Evolutionary conservation across 2,329 filamentous ascomycete species (phyloP), one percentile per base, ranked within the genome.

Genomic region (Venturia pyrina): DNA sequence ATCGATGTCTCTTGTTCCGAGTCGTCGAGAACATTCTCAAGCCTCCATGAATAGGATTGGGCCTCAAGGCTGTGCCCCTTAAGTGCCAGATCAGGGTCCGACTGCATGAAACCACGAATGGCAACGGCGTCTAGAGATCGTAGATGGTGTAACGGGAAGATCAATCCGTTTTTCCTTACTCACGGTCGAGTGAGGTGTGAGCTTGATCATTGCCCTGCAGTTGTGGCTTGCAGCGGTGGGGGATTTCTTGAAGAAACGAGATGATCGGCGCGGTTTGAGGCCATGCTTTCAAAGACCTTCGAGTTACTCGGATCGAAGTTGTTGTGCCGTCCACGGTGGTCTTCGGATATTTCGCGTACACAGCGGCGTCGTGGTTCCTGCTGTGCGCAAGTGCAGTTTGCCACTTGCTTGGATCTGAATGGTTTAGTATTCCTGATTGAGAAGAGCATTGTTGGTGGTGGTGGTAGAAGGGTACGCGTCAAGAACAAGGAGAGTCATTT

Each of bases 31-130:
- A 43, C 5, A 50, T 15, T 37, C 3, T n/a, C 53, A 59, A 37
- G 53, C n/a, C 15, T 21, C 53, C 28, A 19, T 59, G 53, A 59
- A 21, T 40, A 40, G 28, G 28, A 28, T 28, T 28, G 28, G 28
- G 4, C 28, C 28, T 28, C 28, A 24, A 57, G 32, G 15, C 50
- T 32, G 28, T 57, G 50, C 28, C 24, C 3, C 11, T 37, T 19
- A 28, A 57, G 28, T 15, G 53, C 53, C 32, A 37, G 19, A 19
- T 37, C 53, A 59, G 53, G 53, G 53, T 59, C 53, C 24, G 32
- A 37, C 19, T 37, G 53, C 53, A n/a, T 59, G 53, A n/a, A 59
- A 59, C 53, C 19, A 59, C 53, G 28, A 59, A 59, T 59, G 32
- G 11, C 19, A 37, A 37, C 32, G 28, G 32, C 53, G 28, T 59